Evolutionary conservation across 495 filamentous ascomycete genomes (phyloP).

Genomic region (Hypomontagnella submonticulosa): DNA sequence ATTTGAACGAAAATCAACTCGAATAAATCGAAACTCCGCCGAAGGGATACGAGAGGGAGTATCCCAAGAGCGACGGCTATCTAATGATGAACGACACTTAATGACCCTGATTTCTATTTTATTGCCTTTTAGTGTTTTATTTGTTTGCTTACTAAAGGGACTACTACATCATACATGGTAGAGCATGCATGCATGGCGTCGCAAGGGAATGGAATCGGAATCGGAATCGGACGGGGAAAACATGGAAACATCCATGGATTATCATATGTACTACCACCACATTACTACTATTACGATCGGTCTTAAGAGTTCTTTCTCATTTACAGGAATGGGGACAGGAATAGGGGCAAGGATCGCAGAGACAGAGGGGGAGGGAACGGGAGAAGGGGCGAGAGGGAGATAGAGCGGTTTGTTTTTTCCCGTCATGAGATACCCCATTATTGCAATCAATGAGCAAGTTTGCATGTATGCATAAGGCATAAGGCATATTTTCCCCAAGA

Average conservation of each 20-base stretch:
- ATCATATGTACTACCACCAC: too few species aligned
- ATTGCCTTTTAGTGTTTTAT: slow-evolving; percentile 15
- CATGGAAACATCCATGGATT: slow-evolving; percentile 24
- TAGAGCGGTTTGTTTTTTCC: slow-evolving; percentile 19
- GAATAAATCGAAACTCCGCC: too few species aligned
- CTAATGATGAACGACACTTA: slow-evolving; percentile 33
- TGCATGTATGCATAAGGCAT: slow-evolving; percentile 35
- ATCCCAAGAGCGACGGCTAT: not conserved
- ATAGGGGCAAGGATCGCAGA: too few species aligned
- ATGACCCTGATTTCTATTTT: slow-evolving; percentile 31
- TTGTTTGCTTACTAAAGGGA: not conserved
- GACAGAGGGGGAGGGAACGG: slow-evolving; percentile 18
- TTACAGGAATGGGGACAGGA: too few species aligned
- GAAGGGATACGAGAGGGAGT: not conserved
- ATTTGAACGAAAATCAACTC: too few species aligned
- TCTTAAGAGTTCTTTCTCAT: slow-evolving; percentile 1
- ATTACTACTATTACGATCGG: slow-evolving; percentile 28
- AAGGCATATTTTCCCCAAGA: slow-evolving; percentile 17
- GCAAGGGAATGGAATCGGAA: slow-evolving; percentile 20
- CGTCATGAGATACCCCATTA: slow-evolving; percentile 45
- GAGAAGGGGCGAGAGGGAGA: slow-evolving; percentile 16
- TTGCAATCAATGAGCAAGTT: slow-evolving; percentile 36
- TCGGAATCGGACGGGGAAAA: too few species aligned
- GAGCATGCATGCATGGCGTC: slow-evolving; percentile 25
- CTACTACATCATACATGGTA: slow-evolving; percentile 1